Base-by-base conservation (phyloP, 192 early-diverging fungal species). In the Coemansia sp. region DNA sequence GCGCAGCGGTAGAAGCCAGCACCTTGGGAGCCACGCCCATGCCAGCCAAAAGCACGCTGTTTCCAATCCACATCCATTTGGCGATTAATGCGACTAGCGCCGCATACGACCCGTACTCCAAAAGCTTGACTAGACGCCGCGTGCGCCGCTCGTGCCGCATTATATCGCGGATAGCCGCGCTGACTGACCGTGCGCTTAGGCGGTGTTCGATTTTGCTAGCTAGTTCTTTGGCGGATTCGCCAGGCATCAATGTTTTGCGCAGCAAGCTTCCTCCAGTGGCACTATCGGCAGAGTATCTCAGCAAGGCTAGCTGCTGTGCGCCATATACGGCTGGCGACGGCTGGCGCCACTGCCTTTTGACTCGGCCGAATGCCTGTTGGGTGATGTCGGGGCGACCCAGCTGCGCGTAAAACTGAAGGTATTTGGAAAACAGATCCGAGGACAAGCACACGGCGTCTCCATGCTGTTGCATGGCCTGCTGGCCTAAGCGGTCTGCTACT, bases 351-450 rank as follows among this genome's bases (percentile, higher is more conserved):
- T 54, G 70, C 14, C n/a, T 10, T 3, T 40, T 27, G 46, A 67
- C 43, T 1, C 64, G 47, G n/a, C 17, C 25, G 20, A 70, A 60
- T 4, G 68, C 71, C n/a, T 35, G 59, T 14, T 82, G 79, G 0
- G 70, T 65, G 10, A 82, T 56, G 43, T 82, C 79, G 4, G 79
- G 79, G 2, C 79, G 70, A 0, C 64, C 79, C 57, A 82, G 47
- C 15, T 24, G 45, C 0, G 79, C 79, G 45, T 82, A 82, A 37
- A 82, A 58, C 17, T 82, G 64, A 2, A 76, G 25, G 58, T 82
- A 82, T 1, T 41, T 20, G 1, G 57, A 29, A 25, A 76, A 56
- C 14, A 68, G 25, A 1, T 9, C 38, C 1, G 38, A n/a, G 0
- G 63, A 39, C 3, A 69, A 1, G 3, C 32, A 37, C 8, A 49